These are phyloP conservation scores for Dissoconium aciculare DNA, from an alignment of 2,329 filamentous ascomycete species.

Conservation along the genomic window DNA sequence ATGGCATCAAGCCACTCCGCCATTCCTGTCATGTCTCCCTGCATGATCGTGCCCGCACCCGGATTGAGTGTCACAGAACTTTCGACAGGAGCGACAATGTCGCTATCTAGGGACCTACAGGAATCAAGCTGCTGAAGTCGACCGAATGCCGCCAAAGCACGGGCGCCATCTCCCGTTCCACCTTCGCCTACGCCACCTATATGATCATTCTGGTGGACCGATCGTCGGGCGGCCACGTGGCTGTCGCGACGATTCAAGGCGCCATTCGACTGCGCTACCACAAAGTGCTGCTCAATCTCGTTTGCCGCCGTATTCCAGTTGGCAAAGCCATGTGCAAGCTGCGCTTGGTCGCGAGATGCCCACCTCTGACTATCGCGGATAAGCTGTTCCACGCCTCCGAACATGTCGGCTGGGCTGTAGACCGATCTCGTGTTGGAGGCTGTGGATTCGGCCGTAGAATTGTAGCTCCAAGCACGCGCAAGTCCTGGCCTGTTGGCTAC, in stretches of 20 bases:
- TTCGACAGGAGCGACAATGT: neutral
- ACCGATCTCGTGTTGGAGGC: conserved; percentile 12
- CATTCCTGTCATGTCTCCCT: conserved; percentile 7
- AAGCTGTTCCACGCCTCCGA: conserved; percentile 45
- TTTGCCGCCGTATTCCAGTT: conserved; percentile 39
- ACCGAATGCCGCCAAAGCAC: neutral
- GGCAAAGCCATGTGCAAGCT: conserved; percentile 45
- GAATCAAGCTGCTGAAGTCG: neutral
- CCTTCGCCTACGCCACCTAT: neutral
- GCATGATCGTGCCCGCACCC: neutral
- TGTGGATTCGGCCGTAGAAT: conserved; percentile 3
- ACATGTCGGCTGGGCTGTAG: conserved; percentile 37
- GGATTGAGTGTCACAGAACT: neutral
- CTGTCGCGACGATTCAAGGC: neutral
- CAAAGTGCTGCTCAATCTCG: neutral
- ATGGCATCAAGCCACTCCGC: conserved; percentile 16
- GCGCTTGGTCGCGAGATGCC: conserved; percentile 45
- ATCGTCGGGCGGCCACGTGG: neutral
- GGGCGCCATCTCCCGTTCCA: neutral
- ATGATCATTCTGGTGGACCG: too few species aligned
- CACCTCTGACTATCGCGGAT: conserved; percentile 50
- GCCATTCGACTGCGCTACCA: neutral
- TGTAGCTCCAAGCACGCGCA: neutral
- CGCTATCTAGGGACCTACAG: too few species aligned
- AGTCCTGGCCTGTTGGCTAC: neutral